A percentile compares a stretch with the other conserved stretches of the same genome.
These are phyloP conservation scores for Fusarium stilboides DNA, from an alignment of 2,329 filamentous ascomycete genomes.

Conservation along the genomic window DNA sequence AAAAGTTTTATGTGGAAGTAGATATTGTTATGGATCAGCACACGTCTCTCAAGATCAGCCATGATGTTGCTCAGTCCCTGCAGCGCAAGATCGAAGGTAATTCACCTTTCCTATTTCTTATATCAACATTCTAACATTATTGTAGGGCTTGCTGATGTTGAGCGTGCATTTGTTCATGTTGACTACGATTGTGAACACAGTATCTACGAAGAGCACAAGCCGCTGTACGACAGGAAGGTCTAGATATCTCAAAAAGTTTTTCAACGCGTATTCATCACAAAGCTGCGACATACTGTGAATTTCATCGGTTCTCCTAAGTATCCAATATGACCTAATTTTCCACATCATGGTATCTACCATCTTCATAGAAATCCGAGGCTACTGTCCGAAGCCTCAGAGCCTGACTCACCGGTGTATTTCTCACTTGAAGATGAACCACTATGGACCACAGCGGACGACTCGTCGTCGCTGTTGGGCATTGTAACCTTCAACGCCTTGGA, in stretches of 20 bases:
- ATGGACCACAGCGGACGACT: too few relatives aligned
- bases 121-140: neutral
- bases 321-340: too few relatives aligned
- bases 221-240: neutral
- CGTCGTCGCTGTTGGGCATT: too few relatives aligned
- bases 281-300: too few relatives aligned
- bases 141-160: constrained; percentile 1
- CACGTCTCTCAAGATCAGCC: constrained; percentile 10
- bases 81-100: constrained; percentile 8
- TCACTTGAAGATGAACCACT: neutral
- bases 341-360: too few relatives aligned
- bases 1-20: constrained; percentile 6
- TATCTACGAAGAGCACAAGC: constrained; percentile 3
- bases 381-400: neutral
- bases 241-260: neutral
- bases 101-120: accelerated
- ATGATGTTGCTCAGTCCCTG: constrained; percentile 9
- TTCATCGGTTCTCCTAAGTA: too few relatives aligned
- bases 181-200: neutral
- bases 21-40: constrained; percentile 8
- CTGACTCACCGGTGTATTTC: neutral
- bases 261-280: too few relatives aligned
- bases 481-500: too few relatives aligned
- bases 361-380: neutral
- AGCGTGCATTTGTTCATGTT: constrained; percentile 4